phyloP scores from a whole-genome alignment of 768 basidiomycete genomes.

The Lactifluus echinatus region DNA sequence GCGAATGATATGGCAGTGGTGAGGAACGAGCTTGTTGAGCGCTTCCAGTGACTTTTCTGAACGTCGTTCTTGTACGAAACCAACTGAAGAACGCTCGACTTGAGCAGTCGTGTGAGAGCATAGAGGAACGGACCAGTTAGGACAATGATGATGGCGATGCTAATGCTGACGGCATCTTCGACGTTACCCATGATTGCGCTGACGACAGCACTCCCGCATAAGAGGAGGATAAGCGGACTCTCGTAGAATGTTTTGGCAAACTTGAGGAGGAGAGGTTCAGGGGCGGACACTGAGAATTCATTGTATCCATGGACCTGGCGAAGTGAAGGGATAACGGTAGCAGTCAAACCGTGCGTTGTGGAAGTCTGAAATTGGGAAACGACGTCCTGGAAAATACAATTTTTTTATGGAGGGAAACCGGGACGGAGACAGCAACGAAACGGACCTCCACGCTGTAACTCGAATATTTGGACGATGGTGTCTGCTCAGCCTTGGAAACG shows the following conservation, averaged over 20 bases:
- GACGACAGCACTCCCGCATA: constrained; percentile 83
- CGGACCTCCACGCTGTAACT: constrained; percentile 4
- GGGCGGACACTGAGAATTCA: constrained; percentile 80
- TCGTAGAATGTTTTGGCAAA: constrained; percentile 96
- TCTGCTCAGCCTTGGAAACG: constrained; percentile 13
- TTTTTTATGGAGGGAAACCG: background rate
- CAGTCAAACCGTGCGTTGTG: constrained; percentile 49
- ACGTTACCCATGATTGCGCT: constrained; percentile 92
- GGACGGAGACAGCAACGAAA: background rate
- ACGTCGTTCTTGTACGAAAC: constrained; percentile 90
- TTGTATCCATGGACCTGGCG: constrained; percentile 77
- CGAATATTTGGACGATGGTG: constrained; percentile 10
- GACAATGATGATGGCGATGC: constrained; percentile 86
- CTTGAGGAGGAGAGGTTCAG: constrained; percentile 76
- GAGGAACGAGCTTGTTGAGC: constrained; percentile 92
- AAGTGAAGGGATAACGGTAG: constrained; percentile 52
- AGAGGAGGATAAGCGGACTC: constrained; percentile 81
- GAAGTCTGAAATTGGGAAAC: constrained; percentile 64
- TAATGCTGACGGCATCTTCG: constrained; percentile 91
- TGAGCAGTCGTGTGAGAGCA: background rate
- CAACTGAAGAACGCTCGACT: constrained; percentile 40
- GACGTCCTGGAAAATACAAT: constrained; percentile 47
- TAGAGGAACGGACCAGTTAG: constrained; percentile 61
- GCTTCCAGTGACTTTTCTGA: constrained; percentile 94
- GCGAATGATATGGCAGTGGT: constrained; percentile 88